These are phyloP conservation scores for Ramalina intermedia DNA, from an alignment of 495 filamentous ascomycete species.

Conservation along the genomic window DNA sequence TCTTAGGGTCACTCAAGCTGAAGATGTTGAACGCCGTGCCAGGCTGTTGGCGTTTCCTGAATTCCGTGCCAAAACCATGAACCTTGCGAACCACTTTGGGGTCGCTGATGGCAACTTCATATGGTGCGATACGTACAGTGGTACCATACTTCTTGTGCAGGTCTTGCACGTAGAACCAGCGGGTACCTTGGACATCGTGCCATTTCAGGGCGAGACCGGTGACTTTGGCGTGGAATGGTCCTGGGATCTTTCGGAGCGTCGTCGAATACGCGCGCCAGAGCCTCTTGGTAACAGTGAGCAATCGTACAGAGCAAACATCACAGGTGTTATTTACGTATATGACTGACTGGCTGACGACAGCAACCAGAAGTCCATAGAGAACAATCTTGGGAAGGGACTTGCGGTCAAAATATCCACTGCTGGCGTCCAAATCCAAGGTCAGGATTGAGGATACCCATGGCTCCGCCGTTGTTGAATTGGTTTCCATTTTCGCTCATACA, in stretches of 20 bases:
- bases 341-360: not conserved
- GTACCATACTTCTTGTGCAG: conserved; percentile 7
- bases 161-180: conserved; percentile 6
- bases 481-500: not conserved
- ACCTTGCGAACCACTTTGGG: conserved; percentile 7
- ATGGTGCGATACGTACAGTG: conserved; percentile 4
- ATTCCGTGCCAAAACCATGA: conserved; percentile 4
- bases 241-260: conserved; percentile 3
- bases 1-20: conserved; percentile 6
- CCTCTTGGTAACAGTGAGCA: not conserved
- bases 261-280: conserved; percentile 3
- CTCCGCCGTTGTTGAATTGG: not conserved
- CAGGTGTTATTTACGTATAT: not conserved
- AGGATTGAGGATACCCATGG: not conserved
- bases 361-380: not conserved
- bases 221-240: conserved; percentile 6
- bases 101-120: conserved; percentile 6
- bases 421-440: not conserved
- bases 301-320: not conserved
- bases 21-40: conserved; percentile 8
- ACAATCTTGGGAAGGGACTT: not conserved
- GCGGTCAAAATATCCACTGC: not conserved
- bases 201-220: not conserved
- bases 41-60: conserved; percentile 6
- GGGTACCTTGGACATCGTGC: conserved; percentile 1